These are phyloP conservation scores for Monilinia fructigena DNA, from an alignment of 2,329 filamentous ascomycete genomes.

Conservation along the genomic window DNA sequence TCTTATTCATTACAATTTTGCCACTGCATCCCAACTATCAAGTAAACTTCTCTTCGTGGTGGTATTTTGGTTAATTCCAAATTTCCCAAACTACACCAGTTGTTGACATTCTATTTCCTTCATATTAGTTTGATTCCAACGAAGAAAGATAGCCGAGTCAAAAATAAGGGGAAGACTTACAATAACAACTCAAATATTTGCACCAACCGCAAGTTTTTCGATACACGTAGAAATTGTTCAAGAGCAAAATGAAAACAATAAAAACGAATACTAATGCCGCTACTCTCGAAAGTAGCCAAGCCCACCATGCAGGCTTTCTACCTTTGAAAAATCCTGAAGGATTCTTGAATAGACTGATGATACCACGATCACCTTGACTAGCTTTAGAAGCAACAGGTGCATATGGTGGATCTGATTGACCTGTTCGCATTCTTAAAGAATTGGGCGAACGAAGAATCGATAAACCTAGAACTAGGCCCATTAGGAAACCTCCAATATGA, in stretches of 20 bases:
- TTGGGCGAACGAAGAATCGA: conserved; percentile 88
- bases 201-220: conserved; percentile 82
- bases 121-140: conserved; percentile 1
- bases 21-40: conserved; percentile 33
- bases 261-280: conserved; percentile 77
- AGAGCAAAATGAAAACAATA: conserved; percentile 78
- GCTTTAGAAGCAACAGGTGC: conserved; percentile 56
- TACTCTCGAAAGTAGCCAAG: conserved; percentile 86
- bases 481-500: conserved; percentile 93
- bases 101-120: conserved; percentile 71
- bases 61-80: conserved; percentile 28
- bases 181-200: conserved; percentile 87
- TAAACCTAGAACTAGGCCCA: conserved; percentile 83
- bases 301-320: conserved; percentile 93
- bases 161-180: conserved; percentile 54
- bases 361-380: conserved; percentile 35
- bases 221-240: conserved; percentile 88
- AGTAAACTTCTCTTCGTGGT: conserved; percentile 32
- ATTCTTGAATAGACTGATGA: conserved; percentile 54
- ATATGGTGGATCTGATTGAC: conserved; percentile 67
- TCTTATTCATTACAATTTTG: conserved; percentile 28
- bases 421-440: conserved; percentile 70
- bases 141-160: neutral
- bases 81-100: conserved; percentile 59
- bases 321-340: conserved; percentile 84